Evolutionary conservation across 352 stramenopile species (phyloP), one percentile per base, ranked within the genome.

Genomic region (Phytophthora parvispora): DNA sequence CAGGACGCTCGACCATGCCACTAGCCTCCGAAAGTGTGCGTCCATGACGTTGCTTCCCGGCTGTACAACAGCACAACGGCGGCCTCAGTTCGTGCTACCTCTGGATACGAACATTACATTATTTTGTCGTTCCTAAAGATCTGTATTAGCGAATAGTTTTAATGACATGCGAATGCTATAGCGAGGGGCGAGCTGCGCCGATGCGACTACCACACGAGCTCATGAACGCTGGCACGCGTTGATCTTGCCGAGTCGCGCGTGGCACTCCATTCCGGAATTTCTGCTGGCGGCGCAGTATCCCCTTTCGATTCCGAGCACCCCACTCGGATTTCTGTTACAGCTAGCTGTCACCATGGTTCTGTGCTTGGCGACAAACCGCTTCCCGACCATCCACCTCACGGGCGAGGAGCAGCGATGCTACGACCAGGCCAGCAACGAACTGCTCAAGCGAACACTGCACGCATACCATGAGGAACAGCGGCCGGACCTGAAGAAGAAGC

Each of bases 371-470:
- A 65, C 40, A 18, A 69, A 45, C 53, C 69, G 67, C 18, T 73
- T 75, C 58, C 72, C 62, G 48, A 67, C 51, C 32, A 79, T 79
- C 67, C 48, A 53, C n/a, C 61, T 81, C 28, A 66, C 61, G 2
- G 18, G 36, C 22, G 61, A 75, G 28, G 74, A 81, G 43, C 74
- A 78, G 38, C 69, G 57, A n/a, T 64, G 67, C 24, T 81, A 81
- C 38, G 63, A 81, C 27, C 60, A 74, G 22, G 61, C 70, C 27
- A 54, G 55, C 2, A 68, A 64, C 8, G 60, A 69, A 1, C 31
- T 36, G 31, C 67, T 76, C 16, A 67, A 70, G 48, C 74, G 71
- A 58, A 75, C 71, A 3, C 60, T 79, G n/a, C 45, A 54, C n/a
- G 67, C 70, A 60, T 82, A 56, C 25, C 54, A 82, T 45, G 49